phyloP scores from a whole-genome alignment of 805 yeast species.

The Suhomyces tanzawaensis region DNA sequence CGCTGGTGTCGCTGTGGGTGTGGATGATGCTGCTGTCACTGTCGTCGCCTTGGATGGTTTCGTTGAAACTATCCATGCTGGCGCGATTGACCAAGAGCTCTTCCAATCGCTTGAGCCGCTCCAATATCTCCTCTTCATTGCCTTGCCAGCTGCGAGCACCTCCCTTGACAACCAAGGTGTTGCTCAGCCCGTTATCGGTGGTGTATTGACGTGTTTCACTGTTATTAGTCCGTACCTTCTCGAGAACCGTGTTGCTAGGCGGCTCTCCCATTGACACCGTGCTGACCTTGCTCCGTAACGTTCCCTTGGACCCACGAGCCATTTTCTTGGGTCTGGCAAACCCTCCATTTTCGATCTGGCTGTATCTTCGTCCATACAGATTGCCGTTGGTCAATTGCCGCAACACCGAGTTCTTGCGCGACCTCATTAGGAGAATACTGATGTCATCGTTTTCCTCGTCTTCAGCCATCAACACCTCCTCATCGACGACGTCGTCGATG shows the following conservation, averaged over 20 bases:
- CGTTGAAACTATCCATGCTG: constrained; percentile 5
- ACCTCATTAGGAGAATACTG: constrained; percentile 22
- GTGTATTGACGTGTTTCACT: constrained; percentile 8
- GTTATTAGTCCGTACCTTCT: constrained; percentile 13
- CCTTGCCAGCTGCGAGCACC: neutral
- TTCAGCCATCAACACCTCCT: constrained; percentile 5
- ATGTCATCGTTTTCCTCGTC: constrained; percentile 24
- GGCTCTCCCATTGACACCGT: neutral
- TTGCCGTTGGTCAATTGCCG: constrained; percentile 6
- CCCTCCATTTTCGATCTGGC: constrained; percentile 13
- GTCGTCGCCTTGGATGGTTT: neutral
- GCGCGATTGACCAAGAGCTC: constrained; percentile 3
- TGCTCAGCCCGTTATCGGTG: neutral
- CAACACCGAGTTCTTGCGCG: constrained; percentile 27
- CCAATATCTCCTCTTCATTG: constrained; percentile 13
- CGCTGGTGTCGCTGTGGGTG: neutral
- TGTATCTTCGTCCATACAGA: constrained; percentile 10
- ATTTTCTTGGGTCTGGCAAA: constrained; percentile 6
- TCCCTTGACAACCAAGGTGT: neutral
- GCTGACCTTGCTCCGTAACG: neutral
- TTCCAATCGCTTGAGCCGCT: constrained; percentile 18
- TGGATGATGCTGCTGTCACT: neutral
- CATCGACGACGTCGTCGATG: constrained; percentile 4
- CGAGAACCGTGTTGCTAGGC: constrained; percentile 6
- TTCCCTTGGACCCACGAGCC: neutral